Evolutionary conservation across 257 asterid species (phyloP).

Genomic region (Knoxia roxburghii): DNA sequence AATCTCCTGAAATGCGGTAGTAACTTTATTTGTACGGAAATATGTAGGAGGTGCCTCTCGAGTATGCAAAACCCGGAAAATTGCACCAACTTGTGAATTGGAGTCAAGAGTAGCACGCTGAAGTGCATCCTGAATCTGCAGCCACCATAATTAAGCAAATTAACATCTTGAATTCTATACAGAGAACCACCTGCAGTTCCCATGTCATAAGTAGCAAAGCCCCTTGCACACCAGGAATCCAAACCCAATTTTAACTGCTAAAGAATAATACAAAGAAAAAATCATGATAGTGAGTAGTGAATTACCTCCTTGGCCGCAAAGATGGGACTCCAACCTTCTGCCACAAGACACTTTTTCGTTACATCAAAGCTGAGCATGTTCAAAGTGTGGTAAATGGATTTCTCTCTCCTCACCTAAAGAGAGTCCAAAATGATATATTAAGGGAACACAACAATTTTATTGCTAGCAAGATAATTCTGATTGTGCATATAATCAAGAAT

Average conservation of each 20-base stretch:
- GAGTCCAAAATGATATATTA: neutral
- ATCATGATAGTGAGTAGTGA: neutral
- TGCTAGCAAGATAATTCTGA: neutral
- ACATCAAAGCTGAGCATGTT: conserved; percentile 99
- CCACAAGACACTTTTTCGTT: conserved; percentile 93
- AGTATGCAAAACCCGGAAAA: conserved; percentile 76
- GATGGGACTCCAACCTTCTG: conserved; percentile 99
- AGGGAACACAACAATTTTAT: neutral
- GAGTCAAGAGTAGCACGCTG: conserved; percentile 72
- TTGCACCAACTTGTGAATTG: conserved; percentile 92
- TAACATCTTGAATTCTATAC: neutral
- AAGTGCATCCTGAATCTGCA: conserved; percentile 83
- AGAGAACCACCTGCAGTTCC: conserved; percentile 3
- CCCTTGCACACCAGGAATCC: neutral
- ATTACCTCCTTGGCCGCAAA: conserved; percentile 85
- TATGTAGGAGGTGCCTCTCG: conserved; percentile 96
- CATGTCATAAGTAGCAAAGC: neutral
- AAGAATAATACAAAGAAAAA: conserved; percentile 1
- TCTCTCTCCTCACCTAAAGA: conserved; percentile 83
- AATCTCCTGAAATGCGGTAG: conserved; percentile 86
- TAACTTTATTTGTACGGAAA: conserved; percentile 83
- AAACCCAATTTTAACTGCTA: neutral
- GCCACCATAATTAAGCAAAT: conserved; percentile 8
- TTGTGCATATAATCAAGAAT: neutral
- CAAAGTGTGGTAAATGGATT: conserved; percentile 88